Base-by-base conservation (phyloP, 441 rosid species). In the Mallotus japonicus region DNA sequence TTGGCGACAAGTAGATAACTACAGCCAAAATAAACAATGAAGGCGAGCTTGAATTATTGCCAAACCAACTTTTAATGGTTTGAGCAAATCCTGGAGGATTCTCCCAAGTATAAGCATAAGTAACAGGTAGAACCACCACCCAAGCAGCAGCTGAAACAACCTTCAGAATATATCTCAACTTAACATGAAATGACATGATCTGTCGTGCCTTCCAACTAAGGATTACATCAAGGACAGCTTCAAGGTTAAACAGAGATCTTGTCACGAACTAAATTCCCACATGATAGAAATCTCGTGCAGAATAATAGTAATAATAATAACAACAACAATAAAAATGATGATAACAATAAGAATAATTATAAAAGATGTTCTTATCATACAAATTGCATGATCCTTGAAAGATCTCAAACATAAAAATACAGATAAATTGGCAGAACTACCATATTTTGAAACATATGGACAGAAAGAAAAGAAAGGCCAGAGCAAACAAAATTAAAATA, bases 61-160 rank as follows among this genome's bases (percentile, higher is more conserved):
- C 99, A 83, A 96, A 93, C 99, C 99, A 93, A 76, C 88, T 73
- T 88, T 88, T 86, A 83, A 96, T 93, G 74, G 97, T 90, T 87
- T 85, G 89, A 56, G 97, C 97, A 77, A 96, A 89, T 62, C 91
- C 96, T 62, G 97, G 88, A 84, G 97, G 96, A 78, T 90, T 86
- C 77, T 87, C 85, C 95, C 93, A 90, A 50, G 91, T 85, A 68
- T 90, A 92, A 53, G 98, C 98, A 76, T 96, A 96, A 54, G 99
- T 89, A 67, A 96, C 95, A 2, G 99, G 97, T 54, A 96, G 85
- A 79, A 93, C 72, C 68, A 96, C 85, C 66, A 90, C 98, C 99
- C 99, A 96, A 16, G 92, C 91, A 69, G 98, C 97, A 71, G 99
- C 97, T 49, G 98, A 90, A 75, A 93, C 65, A 63, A 89, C 96